Evolutionary conservation across 371 early-diverging fungal species (phyloP).

Genomic region (Mucor piriformis): DNA sequence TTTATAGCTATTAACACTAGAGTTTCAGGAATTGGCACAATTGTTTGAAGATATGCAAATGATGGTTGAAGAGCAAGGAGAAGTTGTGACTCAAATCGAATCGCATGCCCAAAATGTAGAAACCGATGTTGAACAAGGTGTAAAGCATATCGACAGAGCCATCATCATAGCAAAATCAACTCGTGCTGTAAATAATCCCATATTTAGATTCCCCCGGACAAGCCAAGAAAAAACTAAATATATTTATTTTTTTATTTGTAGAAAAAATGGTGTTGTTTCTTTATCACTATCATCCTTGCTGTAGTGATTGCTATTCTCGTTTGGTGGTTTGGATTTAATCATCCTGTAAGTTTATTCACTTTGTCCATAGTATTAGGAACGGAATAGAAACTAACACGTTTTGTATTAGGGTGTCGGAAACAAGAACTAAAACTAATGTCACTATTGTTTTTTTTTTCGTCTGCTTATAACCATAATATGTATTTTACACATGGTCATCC

Average conservation of each 20-base stretch:
- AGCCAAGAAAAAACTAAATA: background rate
- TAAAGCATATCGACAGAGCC: slow-evolving; percentile 70
- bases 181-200: slow-evolving; percentile 65
- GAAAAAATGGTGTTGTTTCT: slow-evolving; percentile 73
- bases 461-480: background rate
- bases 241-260: slow-evolving; percentile 15
- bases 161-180: slow-evolving; percentile 72
- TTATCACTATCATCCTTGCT: slow-evolving; percentile 53
- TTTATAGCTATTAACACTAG: too few relatives aligned
- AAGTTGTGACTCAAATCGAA: slow-evolving; percentile 74
- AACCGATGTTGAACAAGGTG: slow-evolving; percentile 73
- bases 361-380: background rate
- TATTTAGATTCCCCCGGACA: too few relatives aligned
- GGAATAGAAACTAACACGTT: too few relatives aligned
- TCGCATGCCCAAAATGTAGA: slow-evolving; percentile 64
- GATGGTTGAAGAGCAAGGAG: slow-evolving; percentile 81
- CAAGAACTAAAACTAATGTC: background rate
- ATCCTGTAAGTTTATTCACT: slow-evolving; percentile 27
- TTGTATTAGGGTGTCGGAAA: slow-evolving; percentile 17
- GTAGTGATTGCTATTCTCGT: slow-evolving; percentile 55
- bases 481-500: background rate
- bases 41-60: slow-evolving; percentile 91
- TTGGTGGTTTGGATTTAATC: slow-evolving; percentile 57
- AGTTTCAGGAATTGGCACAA: slow-evolving; percentile 90
- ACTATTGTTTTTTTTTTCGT: background rate